Evolutionary conservation across 192 early-diverging fungal species (phyloP).

Genomic region (Coemansia sp.): DNA sequence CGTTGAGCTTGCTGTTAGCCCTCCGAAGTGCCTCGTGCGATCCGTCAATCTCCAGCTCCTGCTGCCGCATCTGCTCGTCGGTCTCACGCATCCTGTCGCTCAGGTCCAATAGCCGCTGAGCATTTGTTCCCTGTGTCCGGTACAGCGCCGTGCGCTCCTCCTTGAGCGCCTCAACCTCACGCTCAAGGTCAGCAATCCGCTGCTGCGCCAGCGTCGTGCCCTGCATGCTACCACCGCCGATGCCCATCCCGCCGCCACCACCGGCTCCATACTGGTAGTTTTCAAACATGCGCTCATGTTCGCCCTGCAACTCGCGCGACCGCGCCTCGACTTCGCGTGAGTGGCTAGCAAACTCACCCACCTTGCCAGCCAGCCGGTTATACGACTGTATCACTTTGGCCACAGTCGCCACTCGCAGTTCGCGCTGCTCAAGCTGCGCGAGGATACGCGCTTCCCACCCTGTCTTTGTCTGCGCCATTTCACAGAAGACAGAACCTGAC

Average conservation of each 20-base stretch:
- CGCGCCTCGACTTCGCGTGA: slow-evolving; percentile 42
- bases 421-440: slow-evolving; percentile 46
- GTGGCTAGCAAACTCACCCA: slow-evolving; percentile 44
- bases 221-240: slow-evolving; percentile 14
- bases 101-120: slow-evolving; percentile 83
- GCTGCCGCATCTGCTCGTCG: slow-evolving; percentile 65
- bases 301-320: slow-evolving; percentile 42
- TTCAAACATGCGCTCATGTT: slow-evolving; percentile 45
- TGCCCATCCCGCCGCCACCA: slow-evolving; percentile 1
- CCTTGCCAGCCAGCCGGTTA: slow-evolving; percentile 38
- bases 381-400: slow-evolving; percentile 50
- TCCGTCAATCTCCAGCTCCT: slow-evolving; percentile 34
- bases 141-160: slow-evolving; percentile 87
- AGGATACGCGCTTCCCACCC: slow-evolving; percentile 47
- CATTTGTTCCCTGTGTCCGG: slow-evolving; percentile 85
- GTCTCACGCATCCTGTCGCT: slow-evolving; percentile 72
- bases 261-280: slow-evolving; percentile 28
- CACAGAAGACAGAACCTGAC: too few species aligned
- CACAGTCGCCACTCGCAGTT: slow-evolving; percentile 44
- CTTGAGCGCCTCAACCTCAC: slow-evolving; percentile 70
- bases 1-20: slow-evolving; percentile 24
- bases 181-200: slow-evolving; percentile 69
- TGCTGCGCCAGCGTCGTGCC: slow-evolving; percentile 56
- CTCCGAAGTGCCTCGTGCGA: slow-evolving; percentile 43
- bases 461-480: slow-evolving; percentile 21